Conservation (phyloP, 1,139 yeast genomes). For the Eremothecium sinecaudum region DNA sequence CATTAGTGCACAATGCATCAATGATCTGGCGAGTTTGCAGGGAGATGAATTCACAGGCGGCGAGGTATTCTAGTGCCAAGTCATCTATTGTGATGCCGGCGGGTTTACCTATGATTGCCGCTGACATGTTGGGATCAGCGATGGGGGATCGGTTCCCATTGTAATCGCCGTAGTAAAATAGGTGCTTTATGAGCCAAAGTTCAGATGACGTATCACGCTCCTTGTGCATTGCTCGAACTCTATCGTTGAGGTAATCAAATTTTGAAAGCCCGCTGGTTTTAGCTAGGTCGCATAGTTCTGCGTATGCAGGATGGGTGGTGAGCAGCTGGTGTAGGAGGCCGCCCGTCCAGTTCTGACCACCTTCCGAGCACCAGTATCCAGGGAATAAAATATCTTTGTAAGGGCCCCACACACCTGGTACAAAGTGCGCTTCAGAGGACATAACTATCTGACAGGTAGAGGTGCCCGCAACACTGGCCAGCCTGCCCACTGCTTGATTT, state of each 20-base stretch:
- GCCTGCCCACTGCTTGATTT: conserved; percentile 63
- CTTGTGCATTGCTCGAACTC: conserved; percentile 57
- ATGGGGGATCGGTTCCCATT: conserved; percentile 96
- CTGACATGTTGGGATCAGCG: conserved; percentile 89
- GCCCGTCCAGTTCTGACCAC: conserved; percentile 97
- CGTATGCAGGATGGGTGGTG: conserved; percentile 79
- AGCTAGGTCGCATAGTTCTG: conserved; percentile 55
- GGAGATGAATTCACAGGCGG: conserved; percentile 94
- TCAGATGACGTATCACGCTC: conserved; percentile 56
- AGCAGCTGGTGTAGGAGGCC: conserved; percentile 87
- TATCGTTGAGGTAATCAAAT: conserved; percentile 73
- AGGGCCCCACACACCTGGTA: conserved; percentile 98
- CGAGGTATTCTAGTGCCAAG: conserved; percentile 76
- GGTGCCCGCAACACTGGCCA: conserved; percentile 98
- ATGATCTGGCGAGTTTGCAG: conserved; percentile 95
- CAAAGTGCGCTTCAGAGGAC: conserved; percentile 79
- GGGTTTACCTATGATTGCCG: conserved; percentile 85
- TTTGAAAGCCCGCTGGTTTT: conserved; percentile 59
- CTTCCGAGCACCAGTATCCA: conserved; percentile 94
- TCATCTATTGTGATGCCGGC: conserved; percentile 84
- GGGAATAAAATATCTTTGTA: conserved; percentile 86
- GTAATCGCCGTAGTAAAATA: conserved; percentile 90
- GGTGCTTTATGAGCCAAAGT: conserved; percentile 69
- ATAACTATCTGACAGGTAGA: conserved; percentile 92
- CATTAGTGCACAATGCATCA: conserved; percentile 69